Percentiles rank a stretch among this genome's conserved stretches.
Conservation (phyloP, 257 asterid genomes). For the Solanum virginianum region DNA sequence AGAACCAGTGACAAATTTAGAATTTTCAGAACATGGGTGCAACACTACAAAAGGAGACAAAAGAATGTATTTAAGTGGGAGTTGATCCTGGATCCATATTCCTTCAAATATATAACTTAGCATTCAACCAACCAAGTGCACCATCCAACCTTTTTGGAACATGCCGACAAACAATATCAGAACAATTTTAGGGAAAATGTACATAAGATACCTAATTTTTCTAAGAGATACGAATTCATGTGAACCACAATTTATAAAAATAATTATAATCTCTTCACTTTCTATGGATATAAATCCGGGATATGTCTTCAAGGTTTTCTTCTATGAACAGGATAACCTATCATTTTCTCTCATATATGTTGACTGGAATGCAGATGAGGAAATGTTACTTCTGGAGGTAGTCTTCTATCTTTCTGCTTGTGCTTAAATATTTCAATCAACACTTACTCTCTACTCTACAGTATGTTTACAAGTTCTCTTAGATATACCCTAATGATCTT, state of each 20-base stretch:
- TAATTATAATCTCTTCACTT: neutral
- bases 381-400: conserved; percentile 93
- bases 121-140: too few relatives aligned
- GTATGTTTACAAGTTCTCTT: neutral
- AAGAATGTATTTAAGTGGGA: neutral
- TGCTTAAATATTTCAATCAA: neutral
- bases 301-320: neutral
- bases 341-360: conserved; percentile 87
- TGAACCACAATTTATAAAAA: neutral
- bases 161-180: neutral
- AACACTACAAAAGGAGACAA: too few relatives aligned
- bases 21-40: neutral
- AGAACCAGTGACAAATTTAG: neutral
- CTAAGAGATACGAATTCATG: neutral
- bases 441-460: neutral
- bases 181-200: neutral
- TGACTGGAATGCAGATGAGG: conserved; percentile 97
- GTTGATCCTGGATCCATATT: neutral
- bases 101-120: neutral
- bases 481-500: neutral
- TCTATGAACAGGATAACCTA: conserved; percentile 61
- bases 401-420: neutral
- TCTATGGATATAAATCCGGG: neutral
- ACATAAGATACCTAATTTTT: neutral
- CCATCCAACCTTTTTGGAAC: too few relatives aligned